A percentile compares a stretch with the other conserved stretches of the same genome.
Conservation (phyloP, 441 rosid species). For the Dalechampia spathulata region DNA sequence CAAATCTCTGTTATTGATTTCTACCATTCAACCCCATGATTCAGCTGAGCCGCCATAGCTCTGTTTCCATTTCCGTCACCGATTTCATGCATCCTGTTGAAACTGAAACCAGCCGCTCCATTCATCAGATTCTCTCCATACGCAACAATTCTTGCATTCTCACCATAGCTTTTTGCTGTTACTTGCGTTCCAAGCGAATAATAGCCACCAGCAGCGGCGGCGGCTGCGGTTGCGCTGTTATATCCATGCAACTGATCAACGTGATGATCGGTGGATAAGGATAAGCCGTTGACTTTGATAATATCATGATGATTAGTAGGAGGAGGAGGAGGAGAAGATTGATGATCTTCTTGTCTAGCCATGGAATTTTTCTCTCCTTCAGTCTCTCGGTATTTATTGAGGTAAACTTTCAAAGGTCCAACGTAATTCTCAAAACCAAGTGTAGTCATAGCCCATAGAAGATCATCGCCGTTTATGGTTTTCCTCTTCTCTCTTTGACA, state of each 20-base stretch:
- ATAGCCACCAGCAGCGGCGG: no score
- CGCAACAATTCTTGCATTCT: conserved; percentile 3
- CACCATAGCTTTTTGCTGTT: no score
- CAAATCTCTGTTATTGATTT: no score
- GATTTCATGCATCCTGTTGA: not conserved
- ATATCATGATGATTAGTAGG: no score
- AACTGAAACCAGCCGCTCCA: not conserved
- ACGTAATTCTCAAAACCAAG: conserved; percentile 75
- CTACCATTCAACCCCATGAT: conserved; percentile 12
- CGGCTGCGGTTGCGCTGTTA: no score
- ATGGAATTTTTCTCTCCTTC: conserved; percentile 62
- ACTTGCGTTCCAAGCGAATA: no score
- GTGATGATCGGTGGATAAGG: conserved; percentile 1
- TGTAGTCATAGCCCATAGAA: conserved; percentile 68
- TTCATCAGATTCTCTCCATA: conserved; percentile 1
- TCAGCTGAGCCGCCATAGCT: conserved; percentile 5
- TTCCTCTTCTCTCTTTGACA: conserved; percentile 67
- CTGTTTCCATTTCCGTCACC: not conserved
- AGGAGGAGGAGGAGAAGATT: not conserved
- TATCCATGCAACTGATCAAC: conserved; percentile 15
- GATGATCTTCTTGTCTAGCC: conserved; percentile 38
- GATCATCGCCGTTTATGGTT: conserved; percentile 69
- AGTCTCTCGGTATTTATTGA: conserved; percentile 52
- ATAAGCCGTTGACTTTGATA: no score
- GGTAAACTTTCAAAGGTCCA: conserved; percentile 47